phyloP scores from a whole-genome alignment of 2,329 filamentous ascomycete species.

The Pestalotiopsis sp. region DNA sequence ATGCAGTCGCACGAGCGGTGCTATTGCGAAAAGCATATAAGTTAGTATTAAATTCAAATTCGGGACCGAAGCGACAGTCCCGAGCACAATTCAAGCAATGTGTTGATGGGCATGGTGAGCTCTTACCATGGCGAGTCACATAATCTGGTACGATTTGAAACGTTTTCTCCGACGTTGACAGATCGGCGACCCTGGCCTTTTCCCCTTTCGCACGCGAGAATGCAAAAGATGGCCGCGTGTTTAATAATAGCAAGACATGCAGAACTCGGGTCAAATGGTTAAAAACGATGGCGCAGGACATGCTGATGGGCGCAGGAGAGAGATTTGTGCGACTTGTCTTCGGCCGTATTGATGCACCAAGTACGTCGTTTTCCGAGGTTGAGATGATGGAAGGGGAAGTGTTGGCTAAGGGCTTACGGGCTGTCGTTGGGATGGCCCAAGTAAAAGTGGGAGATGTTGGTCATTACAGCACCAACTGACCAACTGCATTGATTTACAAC shows the following conservation, averaged over 20 bases:
- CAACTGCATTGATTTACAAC: no score
- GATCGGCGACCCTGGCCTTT: background rate
- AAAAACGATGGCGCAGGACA: background rate
- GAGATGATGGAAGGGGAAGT: background rate
- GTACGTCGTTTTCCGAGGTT: background rate
- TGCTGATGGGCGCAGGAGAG: background rate
- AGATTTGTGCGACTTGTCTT: background rate
- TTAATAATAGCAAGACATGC: background rate
- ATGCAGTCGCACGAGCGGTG: constrained; percentile 5
- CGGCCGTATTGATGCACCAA: background rate
- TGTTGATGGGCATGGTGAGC: background rate
- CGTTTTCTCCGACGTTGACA: background rate
- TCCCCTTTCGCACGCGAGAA: background rate
- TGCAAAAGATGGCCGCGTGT: background rate
- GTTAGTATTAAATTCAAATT: background rate
- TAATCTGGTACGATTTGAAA: constrained; percentile 8
- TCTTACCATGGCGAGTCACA: constrained; percentile 4
- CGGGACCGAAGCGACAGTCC: background rate
- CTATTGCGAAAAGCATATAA: background rate
- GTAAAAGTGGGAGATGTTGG: no score
- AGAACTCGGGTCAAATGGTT: background rate
- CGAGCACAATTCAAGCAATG: background rate
- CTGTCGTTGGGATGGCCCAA: background rate
- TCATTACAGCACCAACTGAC: no score
- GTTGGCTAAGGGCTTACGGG: background rate